Base-by-base conservation (phyloP, 805 yeast species). In the Schizosaccharomyces lindneri region DNA sequence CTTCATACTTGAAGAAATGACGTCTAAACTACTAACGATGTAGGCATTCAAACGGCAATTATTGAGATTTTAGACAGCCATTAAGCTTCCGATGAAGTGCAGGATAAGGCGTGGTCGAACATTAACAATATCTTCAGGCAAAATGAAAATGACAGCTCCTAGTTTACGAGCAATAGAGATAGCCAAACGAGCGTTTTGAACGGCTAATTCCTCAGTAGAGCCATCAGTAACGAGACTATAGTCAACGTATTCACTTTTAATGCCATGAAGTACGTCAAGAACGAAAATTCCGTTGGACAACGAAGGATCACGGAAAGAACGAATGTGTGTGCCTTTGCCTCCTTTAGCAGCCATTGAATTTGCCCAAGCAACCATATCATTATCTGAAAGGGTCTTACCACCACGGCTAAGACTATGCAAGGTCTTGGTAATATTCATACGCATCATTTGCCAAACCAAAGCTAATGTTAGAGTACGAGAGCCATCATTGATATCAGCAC, bases 61-160 rank as follows among this genome's bases (percentile, higher is more conserved):
- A 19, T n/a, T 24, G 24, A 6, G 13, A 46, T 7, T 24, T 51
- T 59, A 43, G 63, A 85, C 73, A 9, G 89, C 76, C 98, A 93
- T 93, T 73, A 93, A 80, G 61, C 96, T 87, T 62, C 97, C 98
- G 64, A 93, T 87, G 71, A 93, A 93, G 0, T 97, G 88, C 71
- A 88, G 79, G 63, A 93, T 85, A 75, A 93, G 82, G 72, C 97
- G 82, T 57, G 95, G 79, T 73, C 97, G 85, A 55, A 93, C 97
- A 75, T 90, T 97, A 68, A 83, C 85, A 69, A 93, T 93, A 75
- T 93, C 98, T 73, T 93, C 98, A n/a, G 98, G 98, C n/a, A 93
- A 96, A 67, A 93, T 79, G 97, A 97, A 93, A 69, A 93, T 93
- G 71, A 93, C 81, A 51, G 96, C 98, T 64, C 98, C 98, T 67